Base-by-base conservation (phyloP, 495 filamentous ascomycete species). In the Aspergillus asperescens region DNA sequence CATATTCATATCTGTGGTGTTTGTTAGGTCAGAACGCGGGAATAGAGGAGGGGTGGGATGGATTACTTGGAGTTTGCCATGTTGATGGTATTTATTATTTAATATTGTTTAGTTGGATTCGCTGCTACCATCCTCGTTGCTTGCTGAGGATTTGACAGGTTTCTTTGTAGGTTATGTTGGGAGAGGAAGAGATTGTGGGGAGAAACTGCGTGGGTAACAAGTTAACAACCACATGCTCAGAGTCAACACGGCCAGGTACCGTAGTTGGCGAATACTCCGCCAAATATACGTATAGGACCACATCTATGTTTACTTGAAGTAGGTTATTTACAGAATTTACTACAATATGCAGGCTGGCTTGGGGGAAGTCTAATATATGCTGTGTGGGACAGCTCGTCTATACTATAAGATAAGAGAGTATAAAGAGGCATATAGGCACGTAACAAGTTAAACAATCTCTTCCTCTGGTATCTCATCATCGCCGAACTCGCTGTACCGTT, bases 1-100 rank as follows among this genome's bases (percentile, higher is more conserved):
- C 93, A 65, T 97, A 96, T 74, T 95, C 93, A 66, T 86, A 98
- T 65, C 90, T 86, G 19, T 35, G 19, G 16, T 41, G 48, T 18
- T 32, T 20, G 51, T 47, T 37, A 54, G 43, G 59, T 47, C 56
- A 40, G 15, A 24, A 22, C 31, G 16, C 16, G 5, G 3, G 13
- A 15, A 2, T 5, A 55, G 3, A 7, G 2, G 13, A 23, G 8
- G 20, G 23, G 9, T 1, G 23, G 13, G 18, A 4, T 24, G 35
- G 6, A 29, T 48, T 72, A 83, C 80, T 78, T 86, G 52, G 83
- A 85, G 60, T 85, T 85, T 25, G 83, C 81, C 55, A 61, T 54
- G 13, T 13, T 31, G 15, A 10, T 31, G 16, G 13, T 16, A 23
- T 47, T 18, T 31, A 5, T 24, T 32, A 13, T 13, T 32, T 32